phyloP scores from a whole-genome alignment of 148 eudicot genomes.

The Fallopia convolvulus region DNA sequence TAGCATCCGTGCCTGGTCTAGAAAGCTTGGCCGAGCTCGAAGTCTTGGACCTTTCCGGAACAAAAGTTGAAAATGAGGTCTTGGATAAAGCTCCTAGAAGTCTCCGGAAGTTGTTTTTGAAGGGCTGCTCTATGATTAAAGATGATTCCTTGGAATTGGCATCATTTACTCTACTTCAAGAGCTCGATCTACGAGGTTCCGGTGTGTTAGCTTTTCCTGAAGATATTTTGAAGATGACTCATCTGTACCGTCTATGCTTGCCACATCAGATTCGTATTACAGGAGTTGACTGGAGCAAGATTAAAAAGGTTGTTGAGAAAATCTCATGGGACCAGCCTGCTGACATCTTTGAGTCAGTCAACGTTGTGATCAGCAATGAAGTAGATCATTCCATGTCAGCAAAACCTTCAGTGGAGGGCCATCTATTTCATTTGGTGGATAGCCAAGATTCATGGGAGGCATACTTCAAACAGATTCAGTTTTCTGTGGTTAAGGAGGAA shows the following conservation, averaged over 20 bases:
- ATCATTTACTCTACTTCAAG: neutral
- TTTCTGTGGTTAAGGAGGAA: neutral
- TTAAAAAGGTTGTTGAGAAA: neutral
- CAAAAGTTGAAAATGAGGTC: neutral
- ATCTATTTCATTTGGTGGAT: conserved; percentile 8
- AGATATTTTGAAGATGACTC: neutral
- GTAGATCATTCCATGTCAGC: conserved; percentile 3
- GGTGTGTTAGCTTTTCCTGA: neutral
- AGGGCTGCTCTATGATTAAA: neutral
- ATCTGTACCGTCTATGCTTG: neutral
- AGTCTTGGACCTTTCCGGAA: conserved; percentile 8
- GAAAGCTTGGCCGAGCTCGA: conserved; percentile 5
- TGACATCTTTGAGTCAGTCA: conserved; percentile 3
- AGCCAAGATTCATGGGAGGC: conserved; percentile 9
- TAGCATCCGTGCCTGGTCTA: neutral
- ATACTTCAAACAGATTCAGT: conserved; percentile 7
- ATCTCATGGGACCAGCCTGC: conserved; percentile 3
- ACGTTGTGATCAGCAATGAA: conserved; percentile 4
- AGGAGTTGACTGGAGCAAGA: neutral
- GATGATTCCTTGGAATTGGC: neutral
- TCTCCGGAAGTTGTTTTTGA: neutral
- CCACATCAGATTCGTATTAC: neutral
- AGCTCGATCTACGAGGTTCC: conserved; percentile 13
- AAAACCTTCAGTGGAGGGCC: neutral
- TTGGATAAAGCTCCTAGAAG: neutral